phyloP scores from a whole-genome alignment of 1,139 yeast species.

The Geotrichum bryndzae region DNA sequence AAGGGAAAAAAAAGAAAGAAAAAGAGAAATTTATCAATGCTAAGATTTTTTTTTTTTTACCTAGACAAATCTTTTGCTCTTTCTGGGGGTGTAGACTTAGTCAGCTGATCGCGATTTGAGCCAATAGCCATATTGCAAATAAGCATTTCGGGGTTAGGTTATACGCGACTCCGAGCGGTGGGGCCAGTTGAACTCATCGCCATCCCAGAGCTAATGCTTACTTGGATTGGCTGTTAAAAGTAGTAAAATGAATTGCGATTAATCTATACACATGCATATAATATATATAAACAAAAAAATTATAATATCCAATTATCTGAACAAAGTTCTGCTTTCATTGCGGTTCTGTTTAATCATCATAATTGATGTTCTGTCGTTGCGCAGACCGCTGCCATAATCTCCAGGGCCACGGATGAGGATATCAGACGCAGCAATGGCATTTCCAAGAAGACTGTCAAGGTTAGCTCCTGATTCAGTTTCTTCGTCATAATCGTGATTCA shows the following conservation, averaged over 20 bases:
- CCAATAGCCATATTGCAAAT: neutral
- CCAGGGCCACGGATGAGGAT: conserved; percentile 12
- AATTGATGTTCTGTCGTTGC: neutral
- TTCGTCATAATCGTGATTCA: conserved; percentile 5
- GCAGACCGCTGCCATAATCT: neutral
- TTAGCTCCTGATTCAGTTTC: conserved; percentile 7
- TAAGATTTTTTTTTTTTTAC: neutral
- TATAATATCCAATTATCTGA: neutral
- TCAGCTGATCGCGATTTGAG: neutral
- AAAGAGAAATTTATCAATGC: neutral
- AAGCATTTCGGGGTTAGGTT: neutral
- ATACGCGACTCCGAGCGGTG: neutral
- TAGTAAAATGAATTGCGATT: neutral
- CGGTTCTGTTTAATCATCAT: neutral
- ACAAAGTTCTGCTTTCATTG: neutral
- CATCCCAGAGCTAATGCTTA: neutral
- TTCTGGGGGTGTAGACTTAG: neutral
- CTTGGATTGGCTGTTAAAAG: neutral
- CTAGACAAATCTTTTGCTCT: neutral
- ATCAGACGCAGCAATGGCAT: conserved; percentile 18
- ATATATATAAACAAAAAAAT: neutral
- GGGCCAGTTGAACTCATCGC: neutral
- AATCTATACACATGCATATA: neutral
- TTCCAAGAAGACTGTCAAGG: conserved; percentile 15
- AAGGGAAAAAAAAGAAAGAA: neutral